Evolutionary conservation across 257 asterid species (phyloP), one percentile per base, ranked within the genome.

Genomic region (Craterostigma plantagineum): DNA sequence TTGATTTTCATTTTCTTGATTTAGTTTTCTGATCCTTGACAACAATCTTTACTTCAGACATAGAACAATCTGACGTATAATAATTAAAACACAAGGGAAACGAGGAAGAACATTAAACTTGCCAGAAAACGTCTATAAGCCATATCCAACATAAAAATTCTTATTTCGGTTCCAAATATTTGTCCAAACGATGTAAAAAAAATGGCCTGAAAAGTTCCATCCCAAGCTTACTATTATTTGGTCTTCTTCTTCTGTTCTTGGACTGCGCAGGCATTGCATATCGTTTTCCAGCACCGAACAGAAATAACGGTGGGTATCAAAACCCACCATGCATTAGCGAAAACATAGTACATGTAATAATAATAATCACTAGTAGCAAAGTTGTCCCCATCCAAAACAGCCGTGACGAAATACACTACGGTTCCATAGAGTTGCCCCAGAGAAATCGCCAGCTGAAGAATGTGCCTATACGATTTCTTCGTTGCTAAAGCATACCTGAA

Each of bases 341-440:
- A 30, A 11, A 79, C 51, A 50, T 74, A 87, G 58, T 82, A 82
- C 9, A 69, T 63, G 9, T 65, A 82, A 46, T 82, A 90, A 44
- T 90, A 65, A 48, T 51, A 69, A 16, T 47, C 39, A 55, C 50
- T 67, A 10, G 69, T 52, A 0, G 98, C 82, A 33, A 90, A 79
- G 64, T 90, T 67, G 38, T 90, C 92, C 33, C 98, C 95, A 4
- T 87, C 98, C 73, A 87, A 57, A 34, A 52, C 0, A 43, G 98
- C 58, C 4, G 93, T 76, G 7, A 73, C 43, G 59, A 74, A 90
- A 54, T 82, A 90, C 49, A 83, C 71, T 4, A 53, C 56, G 23
- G 95, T 77, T 35, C 95, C 95, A 8, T 90, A 90, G 12, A 90
- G 92, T 67, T 90, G 95, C 11, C 91, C 93, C 56, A 90, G 45